These are phyloP conservation scores for Anthoceros angustus DNA, from an alignment of 225 moss, liverwort and hornwort species.

Conservation along the genomic window DNA sequence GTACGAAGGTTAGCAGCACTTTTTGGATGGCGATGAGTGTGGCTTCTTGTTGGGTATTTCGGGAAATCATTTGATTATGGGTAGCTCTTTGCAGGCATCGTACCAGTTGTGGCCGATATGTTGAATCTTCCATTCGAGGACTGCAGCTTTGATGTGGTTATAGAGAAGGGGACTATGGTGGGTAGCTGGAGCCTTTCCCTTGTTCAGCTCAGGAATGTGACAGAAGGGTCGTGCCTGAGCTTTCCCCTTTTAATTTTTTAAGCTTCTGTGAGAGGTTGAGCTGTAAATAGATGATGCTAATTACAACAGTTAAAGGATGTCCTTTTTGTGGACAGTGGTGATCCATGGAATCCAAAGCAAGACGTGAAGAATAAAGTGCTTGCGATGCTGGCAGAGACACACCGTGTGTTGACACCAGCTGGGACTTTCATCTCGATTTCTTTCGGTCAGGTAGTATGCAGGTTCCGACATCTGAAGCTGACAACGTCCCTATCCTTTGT, in stretches of 20 bases:
- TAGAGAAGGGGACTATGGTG: slow-evolving; percentile 89
- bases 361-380: slow-evolving; percentile 35
- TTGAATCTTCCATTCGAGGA: slow-evolving; percentile 62
- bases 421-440: slow-evolving; percentile 77
- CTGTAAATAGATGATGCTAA: not conserved
- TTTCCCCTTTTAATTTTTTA: too few relatives aligned
- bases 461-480: not conserved
- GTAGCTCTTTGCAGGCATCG: slow-evolving; percentile 29
- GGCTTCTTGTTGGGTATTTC: not conserved
- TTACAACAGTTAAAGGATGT: slow-evolving; percentile 41
- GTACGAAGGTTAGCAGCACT: slow-evolving; percentile 12
- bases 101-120: slow-evolving; percentile 66
- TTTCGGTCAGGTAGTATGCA: slow-evolving; percentile 59
- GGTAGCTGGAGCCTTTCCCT: slow-evolving; percentile 7
- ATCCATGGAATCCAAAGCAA: slow-evolving; percentile 73
- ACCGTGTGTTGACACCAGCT: slow-evolving; percentile 56
- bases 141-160: slow-evolving; percentile 64
- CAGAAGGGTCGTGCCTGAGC: too few relatives aligned
- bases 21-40: not conserved
- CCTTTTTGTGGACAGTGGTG: slow-evolving; percentile 85
- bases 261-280: too few relatives aligned
- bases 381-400: slow-evolving; percentile 53
- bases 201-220: not conserved
- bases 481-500: not conserved
- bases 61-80: not conserved